Evolutionary conservation across 805 yeast species (phyloP), one percentile per base, ranked within the genome.

Genomic region (Sugiyamaella marilandica): DNA sequence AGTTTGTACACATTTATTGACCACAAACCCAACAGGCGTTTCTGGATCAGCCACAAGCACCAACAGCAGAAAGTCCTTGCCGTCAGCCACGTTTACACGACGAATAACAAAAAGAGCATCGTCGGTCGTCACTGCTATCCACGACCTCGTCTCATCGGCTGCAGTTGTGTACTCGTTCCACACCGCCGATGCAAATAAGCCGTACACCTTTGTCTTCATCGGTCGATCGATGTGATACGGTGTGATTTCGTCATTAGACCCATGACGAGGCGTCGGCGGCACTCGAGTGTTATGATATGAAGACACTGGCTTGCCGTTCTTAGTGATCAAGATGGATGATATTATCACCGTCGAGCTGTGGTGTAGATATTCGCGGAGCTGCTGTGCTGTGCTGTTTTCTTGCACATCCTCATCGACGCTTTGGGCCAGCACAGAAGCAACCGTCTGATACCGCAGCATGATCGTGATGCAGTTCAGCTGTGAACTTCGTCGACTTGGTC

Each of bases 141-240:
- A 66, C 16, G 19, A 14, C 49, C 53, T 52, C 49, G 48, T 14
- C 33, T 36, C 9, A 9, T 31, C 10, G 10, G 24, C n/a, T 29
- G 18, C n/a, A 9, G 13, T 14, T 10, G 50, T 35, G 47, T 61
- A 61, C 50, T 59, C 61, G 10, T 57, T 49, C 65, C 67, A 65
- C 10, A 57, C 54, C 39, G 63, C 55, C 14, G 68, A 59, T 2
- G 67, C 68, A 53, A 64, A 63, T n/a, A 64, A 53, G 9, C 63
- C 63, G 36, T 57, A 62, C 11, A 66, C 60, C 37, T 65, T 64
- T 5, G 68, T 66, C 41, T 63, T 62, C 61, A 66, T 55, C 18
- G 54, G 41, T 47, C 62, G 16, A 43, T 57, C 54, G 32, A 61
- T 52, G 47, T 55, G 52, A 50, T 60, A 59, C 19, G 62, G 62